These are phyloP conservation scores for Ilyonectria sp. DNA, from an alignment of 2,329 filamentous ascomycete species.

Conservation along the genomic window DNA sequence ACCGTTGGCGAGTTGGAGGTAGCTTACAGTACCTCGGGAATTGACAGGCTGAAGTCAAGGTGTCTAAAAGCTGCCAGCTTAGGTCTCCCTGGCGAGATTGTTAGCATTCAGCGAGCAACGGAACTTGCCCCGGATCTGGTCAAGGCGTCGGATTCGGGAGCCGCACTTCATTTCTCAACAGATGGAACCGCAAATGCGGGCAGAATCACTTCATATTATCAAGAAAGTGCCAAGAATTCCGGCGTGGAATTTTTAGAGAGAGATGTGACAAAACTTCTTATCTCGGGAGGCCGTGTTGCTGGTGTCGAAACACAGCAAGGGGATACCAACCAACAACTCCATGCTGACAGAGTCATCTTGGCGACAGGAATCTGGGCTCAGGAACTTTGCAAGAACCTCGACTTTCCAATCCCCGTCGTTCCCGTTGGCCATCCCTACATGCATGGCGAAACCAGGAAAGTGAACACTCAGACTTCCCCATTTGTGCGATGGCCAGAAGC, in stretches of 20 bases:
- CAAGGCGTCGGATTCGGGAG: slow-evolving; percentile 17
- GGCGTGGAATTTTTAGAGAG: slow-evolving; percentile 31
- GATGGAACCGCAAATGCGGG: slow-evolving; percentile 43
- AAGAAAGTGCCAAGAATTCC: slow-evolving; percentile 25
- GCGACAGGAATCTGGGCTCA: slow-evolving; percentile 46
- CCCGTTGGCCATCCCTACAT: slow-evolving; percentile 45
- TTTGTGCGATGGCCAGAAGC: slow-evolving; percentile 45
- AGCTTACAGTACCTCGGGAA: slow-evolving; percentile 30
- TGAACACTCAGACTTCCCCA: background rate
- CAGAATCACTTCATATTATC: slow-evolving; percentile 37
- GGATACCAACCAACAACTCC: background rate
- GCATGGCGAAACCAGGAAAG: slow-evolving; percentile 13
- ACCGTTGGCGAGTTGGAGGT: slow-evolving; percentile 41
- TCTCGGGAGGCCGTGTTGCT: slow-evolving; percentile 1
- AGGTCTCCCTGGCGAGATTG: slow-evolving; percentile 27
- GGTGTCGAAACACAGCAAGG: slow-evolving; percentile 25
- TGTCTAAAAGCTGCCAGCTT: slow-evolving; percentile 18
- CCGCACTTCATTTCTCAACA: slow-evolving; percentile 32
- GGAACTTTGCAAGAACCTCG: slow-evolving; percentile 30
- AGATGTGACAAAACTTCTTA: slow-evolving; percentile 30
- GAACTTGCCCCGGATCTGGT: slow-evolving; percentile 39
- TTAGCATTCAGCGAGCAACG: slow-evolving; percentile 34
- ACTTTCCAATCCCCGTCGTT: slow-evolving; percentile 40
- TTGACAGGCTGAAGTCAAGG: slow-evolving; percentile 27
- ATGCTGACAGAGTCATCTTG: slow-evolving; percentile 40